Conservation (phyloP, 768 basidiomycete genomes). For the Leucogyrophana mollusca region DNA sequence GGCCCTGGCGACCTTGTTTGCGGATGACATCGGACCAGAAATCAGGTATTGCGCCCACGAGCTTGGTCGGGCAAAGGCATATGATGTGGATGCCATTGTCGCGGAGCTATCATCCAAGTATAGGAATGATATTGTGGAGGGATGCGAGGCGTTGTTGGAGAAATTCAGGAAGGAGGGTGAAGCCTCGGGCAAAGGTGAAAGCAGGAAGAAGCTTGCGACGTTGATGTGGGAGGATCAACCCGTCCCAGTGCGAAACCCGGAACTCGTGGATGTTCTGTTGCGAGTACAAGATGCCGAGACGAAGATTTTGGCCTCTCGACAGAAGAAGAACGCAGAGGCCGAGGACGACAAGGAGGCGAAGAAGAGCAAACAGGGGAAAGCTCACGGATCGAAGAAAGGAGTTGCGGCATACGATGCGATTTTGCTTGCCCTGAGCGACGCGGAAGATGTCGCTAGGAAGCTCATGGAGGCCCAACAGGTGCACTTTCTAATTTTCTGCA, state of each 20-base stretch:
- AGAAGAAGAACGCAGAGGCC: slow-evolving; percentile 24
- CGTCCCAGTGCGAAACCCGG: slow-evolving; percentile 85
- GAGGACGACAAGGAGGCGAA: slow-evolving; percentile 29
- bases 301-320: slow-evolving; percentile 44
- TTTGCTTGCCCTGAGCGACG: slow-evolving; percentile 82
- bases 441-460: slow-evolving; percentile 80
- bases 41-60: slow-evolving; percentile 93
- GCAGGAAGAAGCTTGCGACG: slow-evolving; percentile 54
- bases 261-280: slow-evolving; percentile 84
- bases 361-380: slow-evolving; percentile 35
- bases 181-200: slow-evolving; percentile 33
- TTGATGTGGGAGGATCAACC: slow-evolving; percentile 80
- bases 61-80: slow-evolving; percentile 72
- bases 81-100: slow-evolving; percentile 78
- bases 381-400: slow-evolving; percentile 58
- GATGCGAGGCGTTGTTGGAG: slow-evolving; percentile 53
- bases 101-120: slow-evolving; percentile 58
- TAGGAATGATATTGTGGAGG: slow-evolving; percentile 60
- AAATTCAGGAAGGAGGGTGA: slow-evolving; percentile 46
- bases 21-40: slow-evolving; percentile 87
- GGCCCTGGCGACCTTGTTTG: slow-evolving; percentile 79
- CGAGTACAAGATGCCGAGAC: slow-evolving; percentile 79
- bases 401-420: slow-evolving; percentile 89
- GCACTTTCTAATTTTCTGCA: slow-evolving; percentile 7
- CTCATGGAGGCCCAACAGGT: slow-evolving; percentile 86